Evolutionary conservation across 805 yeast genomes (phyloP).

Genomic region (Barnettozyma sp.): DNA sequence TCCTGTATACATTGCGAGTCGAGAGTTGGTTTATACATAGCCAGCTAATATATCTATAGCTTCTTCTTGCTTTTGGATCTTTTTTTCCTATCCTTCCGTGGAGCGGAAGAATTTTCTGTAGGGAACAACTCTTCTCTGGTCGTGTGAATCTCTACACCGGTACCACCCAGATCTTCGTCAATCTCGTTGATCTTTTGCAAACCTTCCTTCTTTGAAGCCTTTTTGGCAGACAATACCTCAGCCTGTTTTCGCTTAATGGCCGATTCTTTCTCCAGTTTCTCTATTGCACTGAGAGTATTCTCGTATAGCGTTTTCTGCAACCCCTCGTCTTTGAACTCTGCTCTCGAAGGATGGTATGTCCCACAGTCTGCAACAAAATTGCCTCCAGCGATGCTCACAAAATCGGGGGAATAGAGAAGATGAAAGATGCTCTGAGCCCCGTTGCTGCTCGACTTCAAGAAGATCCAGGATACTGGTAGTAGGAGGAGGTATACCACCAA

Average conservation of each 20-base stretch:
- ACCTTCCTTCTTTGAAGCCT: neutral
- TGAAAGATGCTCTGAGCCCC: constrained; percentile 77
- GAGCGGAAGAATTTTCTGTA: too few relatives aligned
- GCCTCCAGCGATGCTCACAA: constrained; percentile 57
- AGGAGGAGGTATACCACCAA: constrained; percentile 56
- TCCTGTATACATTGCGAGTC: too few relatives aligned
- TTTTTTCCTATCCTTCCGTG: constrained; percentile 12
- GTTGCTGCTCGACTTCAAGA: constrained; percentile 64
- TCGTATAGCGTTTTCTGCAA: constrained; percentile 57
- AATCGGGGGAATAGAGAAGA: constrained; percentile 66
- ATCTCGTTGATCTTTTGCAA: constrained; percentile 3
- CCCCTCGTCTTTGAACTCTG: constrained; percentile 55
- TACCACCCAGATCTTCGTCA: neutral
- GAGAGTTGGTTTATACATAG: too few relatives aligned
- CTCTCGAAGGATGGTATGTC: constrained; percentile 45
- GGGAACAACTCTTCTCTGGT: constrained; percentile 1
- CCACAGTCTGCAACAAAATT: constrained; percentile 69
- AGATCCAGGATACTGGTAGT: constrained; percentile 79
- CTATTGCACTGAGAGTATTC: constrained; percentile 52
- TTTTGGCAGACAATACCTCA: constrained; percentile 10
- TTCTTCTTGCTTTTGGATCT: constrained; percentile 8
- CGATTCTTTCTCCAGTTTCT: constrained; percentile 56
- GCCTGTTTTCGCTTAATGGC: constrained; percentile 56
- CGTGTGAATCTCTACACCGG: neutral
- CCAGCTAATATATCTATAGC: too few relatives aligned